Evolutionary conservation across 768 basidiomycete genomes (phyloP), one percentile per base, ranked within the genome.

Genomic region (Lanmaoa rubissima): DNA sequence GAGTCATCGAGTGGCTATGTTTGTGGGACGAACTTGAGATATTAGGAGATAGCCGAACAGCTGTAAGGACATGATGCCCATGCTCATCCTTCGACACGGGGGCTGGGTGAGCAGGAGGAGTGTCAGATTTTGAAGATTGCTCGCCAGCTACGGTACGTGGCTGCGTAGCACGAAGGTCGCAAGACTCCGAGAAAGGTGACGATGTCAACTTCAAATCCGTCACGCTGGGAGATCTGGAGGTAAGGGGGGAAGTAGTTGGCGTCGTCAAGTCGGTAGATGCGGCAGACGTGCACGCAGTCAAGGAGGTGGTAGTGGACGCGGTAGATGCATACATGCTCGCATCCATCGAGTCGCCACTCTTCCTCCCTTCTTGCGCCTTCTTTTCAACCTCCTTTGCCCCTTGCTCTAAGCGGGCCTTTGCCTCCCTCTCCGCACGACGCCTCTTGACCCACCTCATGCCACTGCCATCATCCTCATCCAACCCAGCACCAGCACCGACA

Each of bases 361-460:
- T 64, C 39, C 63, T 45, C 21, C 61, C 61, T 59, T 73, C 69
- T 19, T 51, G 56, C 13, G 54, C 44, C 42, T 48, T 54, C 39
- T 48, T 48, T 31, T 53, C 57, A 8, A 53, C 44, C 16, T 61
- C 67, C 32, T 57, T 52, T 7, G 52, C 59, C 44, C 60, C 62
- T 49, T 57, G 61, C 17, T 68, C 68, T 34, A 60, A 50, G 24
- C 59, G 68, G 17, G 61, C 62, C 48, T 68, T 69, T 59, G 78
- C 78, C 62, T 83, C 81, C 53, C 71, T 71, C 72, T 90, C 85
- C 48, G 85, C 85, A 61, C 81, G 74, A 41, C 92, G 69, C 59
- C 71, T 75, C 74, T 79, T 83, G 26, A 94, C 80, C 93, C 93
- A 95, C 0, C 79, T 85, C 84, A 94, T 87, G 11, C 93, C 93